Conservation (phyloP, 1,139 yeast species). For the Saccharomyces hybrid region DNA sequence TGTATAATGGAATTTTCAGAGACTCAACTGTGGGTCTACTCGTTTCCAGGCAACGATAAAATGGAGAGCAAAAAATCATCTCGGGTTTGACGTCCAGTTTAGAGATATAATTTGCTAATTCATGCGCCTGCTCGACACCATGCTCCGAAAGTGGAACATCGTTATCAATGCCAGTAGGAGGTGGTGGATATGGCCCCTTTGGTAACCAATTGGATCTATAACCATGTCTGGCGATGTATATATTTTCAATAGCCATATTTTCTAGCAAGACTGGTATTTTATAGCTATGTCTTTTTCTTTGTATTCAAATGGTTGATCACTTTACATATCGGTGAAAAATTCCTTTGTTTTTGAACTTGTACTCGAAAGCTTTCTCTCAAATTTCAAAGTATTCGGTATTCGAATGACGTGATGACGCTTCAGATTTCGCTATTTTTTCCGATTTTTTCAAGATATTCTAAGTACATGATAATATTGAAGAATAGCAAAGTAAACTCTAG, state of each 20-base stretch:
- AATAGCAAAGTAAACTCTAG: too few species aligned
- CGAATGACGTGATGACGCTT: neutral
- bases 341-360: neutral
- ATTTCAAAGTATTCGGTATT: neutral
- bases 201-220: constrained; percentile 76
- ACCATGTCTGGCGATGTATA: constrained; percentile 50
- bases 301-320: neutral
- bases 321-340: neutral
- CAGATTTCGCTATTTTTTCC: neutral
- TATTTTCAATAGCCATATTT: constrained; percentile 28
- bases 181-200: constrained; percentile 55
- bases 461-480: neutral
- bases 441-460: neutral
- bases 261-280: neutral
- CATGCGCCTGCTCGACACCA: constrained; percentile 71
- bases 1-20: constrained; percentile 45
- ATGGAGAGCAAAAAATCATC: constrained; percentile 67
- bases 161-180: constrained; percentile 73
- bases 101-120: constrained; percentile 46
- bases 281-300: too few species aligned
- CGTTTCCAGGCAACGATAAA: constrained; percentile 82
- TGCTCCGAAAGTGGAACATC: constrained; percentile 74
- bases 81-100: constrained; percentile 46
- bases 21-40: constrained; percentile 55
- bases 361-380: neutral